phyloP scores from a whole-genome alignment of 2,329 filamentous ascomycete species.

The Fusarium tupiense region DNA sequence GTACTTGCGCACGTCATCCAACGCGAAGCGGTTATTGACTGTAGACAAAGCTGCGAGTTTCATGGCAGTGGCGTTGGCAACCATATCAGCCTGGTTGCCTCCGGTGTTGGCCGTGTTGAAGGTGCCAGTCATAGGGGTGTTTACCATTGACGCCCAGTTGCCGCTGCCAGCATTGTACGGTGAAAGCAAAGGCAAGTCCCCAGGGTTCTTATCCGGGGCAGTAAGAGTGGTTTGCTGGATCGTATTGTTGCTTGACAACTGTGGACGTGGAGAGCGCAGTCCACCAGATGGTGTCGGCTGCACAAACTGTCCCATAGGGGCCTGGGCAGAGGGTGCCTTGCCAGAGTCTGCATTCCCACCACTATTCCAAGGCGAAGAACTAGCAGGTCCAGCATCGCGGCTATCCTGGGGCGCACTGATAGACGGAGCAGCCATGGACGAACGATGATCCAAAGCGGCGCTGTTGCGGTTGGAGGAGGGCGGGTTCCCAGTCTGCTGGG shows the following conservation, averaged over 20 bases:
- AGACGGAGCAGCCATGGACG: constrained; percentile 77
- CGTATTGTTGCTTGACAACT: constrained; percentile 72
- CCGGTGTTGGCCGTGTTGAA: constrained; percentile 70
- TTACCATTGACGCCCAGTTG: constrained; percentile 99
- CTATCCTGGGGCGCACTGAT: constrained; percentile 68
- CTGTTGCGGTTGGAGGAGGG: constrained; percentile 95
- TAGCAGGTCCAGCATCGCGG: constrained; percentile 42
- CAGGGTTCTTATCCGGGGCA: constrained; percentile 70
- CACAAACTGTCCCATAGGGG: constrained; percentile 93
- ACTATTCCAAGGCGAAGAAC: constrained; percentile 79
- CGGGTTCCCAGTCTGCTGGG: constrained; percentile 90
- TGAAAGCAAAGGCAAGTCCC: constrained; percentile 86
- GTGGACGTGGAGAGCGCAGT: constrained; percentile 82
- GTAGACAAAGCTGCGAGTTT: constrained; percentile 96
- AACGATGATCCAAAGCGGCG: constrained; percentile 78
- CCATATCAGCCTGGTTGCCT: constrained; percentile 89
- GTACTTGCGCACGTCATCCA: constrained; percentile 97
- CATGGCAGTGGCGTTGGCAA: constrained; percentile 98
- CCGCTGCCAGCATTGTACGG: constrained; percentile 83
- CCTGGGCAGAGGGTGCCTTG: constrained; percentile 81
- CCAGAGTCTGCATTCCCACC: constrained; percentile 59
- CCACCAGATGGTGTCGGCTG: constrained; percentile 79
- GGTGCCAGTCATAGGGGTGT: constrained; percentile 92
- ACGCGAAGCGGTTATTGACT: constrained; percentile 96
- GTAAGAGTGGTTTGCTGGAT: constrained; percentile 87